phyloP scores from a whole-genome alignment of 371 early-diverging fungal genomes.

The Lichtheimia corymbifera region DNA sequence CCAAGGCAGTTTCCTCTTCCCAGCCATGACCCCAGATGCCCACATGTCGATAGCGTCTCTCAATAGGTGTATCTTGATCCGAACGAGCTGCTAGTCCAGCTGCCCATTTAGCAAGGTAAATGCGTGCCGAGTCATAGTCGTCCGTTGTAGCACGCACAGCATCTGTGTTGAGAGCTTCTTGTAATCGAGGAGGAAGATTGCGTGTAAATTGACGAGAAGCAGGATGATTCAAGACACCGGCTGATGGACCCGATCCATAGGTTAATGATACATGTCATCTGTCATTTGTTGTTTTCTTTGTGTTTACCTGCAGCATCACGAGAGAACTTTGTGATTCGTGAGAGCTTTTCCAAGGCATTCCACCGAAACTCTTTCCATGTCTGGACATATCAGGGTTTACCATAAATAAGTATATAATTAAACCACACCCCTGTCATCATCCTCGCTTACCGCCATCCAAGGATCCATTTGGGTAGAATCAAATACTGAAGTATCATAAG shows the following conservation, averaged over 20 bases:
- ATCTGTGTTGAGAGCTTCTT: constrained; percentile 34
- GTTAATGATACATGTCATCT: background rate
- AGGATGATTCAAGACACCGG: constrained; percentile 76
- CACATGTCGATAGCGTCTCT: constrained; percentile 38
- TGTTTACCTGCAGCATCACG: constrained; percentile 59
- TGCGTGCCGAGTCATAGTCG: constrained; percentile 85
- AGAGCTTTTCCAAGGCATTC: constrained; percentile 80
- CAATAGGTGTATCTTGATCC: constrained; percentile 27
- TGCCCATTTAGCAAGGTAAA: constrained; percentile 88
- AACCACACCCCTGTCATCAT: background rate
- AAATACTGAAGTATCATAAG: constrained; percentile 17
- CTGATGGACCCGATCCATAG: constrained; percentile 20
- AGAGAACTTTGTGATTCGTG: constrained; percentile 75
- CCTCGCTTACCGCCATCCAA: constrained; percentile 37
- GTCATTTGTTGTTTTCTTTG: background rate
- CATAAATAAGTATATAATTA: background rate
- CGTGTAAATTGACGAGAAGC: constrained; percentile 77
- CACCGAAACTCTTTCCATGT: constrained; percentile 73
- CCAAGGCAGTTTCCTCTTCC: constrained; percentile 48
- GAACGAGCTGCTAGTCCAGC: constrained; percentile 58
- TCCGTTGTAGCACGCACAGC: constrained; percentile 54
- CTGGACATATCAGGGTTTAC: constrained; percentile 25
- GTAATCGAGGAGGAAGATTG: constrained; percentile 65
- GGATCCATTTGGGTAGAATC: constrained; percentile 50
- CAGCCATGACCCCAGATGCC: constrained; percentile 51